These are phyloP conservation scores for Podospora comata DNA, from an alignment of 495 filamentous ascomycete species.

Conservation along the genomic window DNA sequence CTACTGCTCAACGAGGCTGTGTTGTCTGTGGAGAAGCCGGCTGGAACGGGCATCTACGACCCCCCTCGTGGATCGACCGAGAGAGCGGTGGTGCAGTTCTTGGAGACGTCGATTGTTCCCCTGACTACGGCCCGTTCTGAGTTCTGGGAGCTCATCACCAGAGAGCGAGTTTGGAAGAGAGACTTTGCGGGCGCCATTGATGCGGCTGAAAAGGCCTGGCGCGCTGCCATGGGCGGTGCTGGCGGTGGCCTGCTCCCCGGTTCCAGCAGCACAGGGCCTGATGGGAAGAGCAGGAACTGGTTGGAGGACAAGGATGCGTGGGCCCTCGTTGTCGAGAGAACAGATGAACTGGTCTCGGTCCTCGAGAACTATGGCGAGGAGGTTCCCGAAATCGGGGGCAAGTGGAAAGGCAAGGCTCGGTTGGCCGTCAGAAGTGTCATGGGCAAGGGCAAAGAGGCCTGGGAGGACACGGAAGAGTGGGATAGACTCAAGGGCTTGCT, in stretches of 20 bases:
- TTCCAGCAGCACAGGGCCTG: slow-evolving; percentile 16
- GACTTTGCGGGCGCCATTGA: slow-evolving; percentile 69
- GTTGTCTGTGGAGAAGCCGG: slow-evolving; percentile 31
- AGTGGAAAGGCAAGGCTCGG: slow-evolving; percentile 86
- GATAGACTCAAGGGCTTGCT: slow-evolving; percentile 56
- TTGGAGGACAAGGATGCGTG: slow-evolving; percentile 49
- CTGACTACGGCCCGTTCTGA: slow-evolving; percentile 75
- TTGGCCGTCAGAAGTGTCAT: slow-evolving; percentile 76
- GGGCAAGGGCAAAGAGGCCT: slow-evolving; percentile 75
- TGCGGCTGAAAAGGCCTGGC: slow-evolving; percentile 86
- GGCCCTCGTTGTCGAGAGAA: slow-evolving; percentile 60
- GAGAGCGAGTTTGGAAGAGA: slow-evolving; percentile 65
- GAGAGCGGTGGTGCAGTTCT: slow-evolving; percentile 61
- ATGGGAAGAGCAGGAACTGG: slow-evolving; percentile 42
- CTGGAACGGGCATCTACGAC: slow-evolving; percentile 34
- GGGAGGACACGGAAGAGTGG: slow-evolving; percentile 77
- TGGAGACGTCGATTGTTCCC: slow-evolving; percentile 69
- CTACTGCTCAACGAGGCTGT: slow-evolving; percentile 69
- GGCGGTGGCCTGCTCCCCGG: slow-evolving; percentile 22
- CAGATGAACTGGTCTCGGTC: slow-evolving; percentile 61
- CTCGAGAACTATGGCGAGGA: slow-evolving; percentile 61
- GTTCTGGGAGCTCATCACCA: slow-evolving; percentile 71
- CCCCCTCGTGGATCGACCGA: slow-evolving; percentile 47
- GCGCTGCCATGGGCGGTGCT: slow-evolving; percentile 54
- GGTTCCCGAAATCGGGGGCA: slow-evolving; percentile 52